Conservation (phyloP, 345 rosid species). For the Reutealis trisperma region DNA sequence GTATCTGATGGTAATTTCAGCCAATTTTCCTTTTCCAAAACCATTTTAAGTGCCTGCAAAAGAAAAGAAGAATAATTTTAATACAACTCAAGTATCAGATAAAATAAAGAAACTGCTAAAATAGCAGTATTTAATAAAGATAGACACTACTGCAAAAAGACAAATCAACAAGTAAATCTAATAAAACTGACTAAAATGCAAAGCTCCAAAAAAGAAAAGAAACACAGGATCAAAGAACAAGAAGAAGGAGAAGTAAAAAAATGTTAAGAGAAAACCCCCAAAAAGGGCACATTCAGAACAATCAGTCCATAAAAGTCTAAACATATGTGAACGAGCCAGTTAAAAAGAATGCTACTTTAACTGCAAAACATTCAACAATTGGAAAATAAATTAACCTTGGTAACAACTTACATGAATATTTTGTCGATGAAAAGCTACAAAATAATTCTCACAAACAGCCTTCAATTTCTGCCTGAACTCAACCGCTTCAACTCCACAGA, state of each 20-base stretch:
- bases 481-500: conserved; percentile 86
- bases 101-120: neutral
- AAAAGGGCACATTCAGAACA: neutral
- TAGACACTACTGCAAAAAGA: neutral
- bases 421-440: conserved; percentile 84
- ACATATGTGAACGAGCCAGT: neutral
- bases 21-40: conserved; percentile 97
- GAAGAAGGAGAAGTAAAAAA: neutral
- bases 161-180: neutral
- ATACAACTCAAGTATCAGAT: neutral
- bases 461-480: conserved; percentile 94
- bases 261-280: neutral
- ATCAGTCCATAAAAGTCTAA: neutral
- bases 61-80: neutral
- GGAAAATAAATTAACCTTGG: neutral
- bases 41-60: conserved; percentile 94
- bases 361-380: neutral
- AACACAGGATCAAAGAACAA: neutral
- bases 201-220: neutral
- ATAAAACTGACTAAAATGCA: neutral
- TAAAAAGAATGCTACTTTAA: neutral
- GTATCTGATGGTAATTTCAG: conserved; percentile 70
- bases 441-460: conserved; percentile 83
- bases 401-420: conserved; percentile 69
- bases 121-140: neutral